A percentile compares a stretch with the other conserved stretches of the same genome.
Conservation (phyloP, 495 filamentous ascomycete genomes). For the Xylaria acuta region DNA sequence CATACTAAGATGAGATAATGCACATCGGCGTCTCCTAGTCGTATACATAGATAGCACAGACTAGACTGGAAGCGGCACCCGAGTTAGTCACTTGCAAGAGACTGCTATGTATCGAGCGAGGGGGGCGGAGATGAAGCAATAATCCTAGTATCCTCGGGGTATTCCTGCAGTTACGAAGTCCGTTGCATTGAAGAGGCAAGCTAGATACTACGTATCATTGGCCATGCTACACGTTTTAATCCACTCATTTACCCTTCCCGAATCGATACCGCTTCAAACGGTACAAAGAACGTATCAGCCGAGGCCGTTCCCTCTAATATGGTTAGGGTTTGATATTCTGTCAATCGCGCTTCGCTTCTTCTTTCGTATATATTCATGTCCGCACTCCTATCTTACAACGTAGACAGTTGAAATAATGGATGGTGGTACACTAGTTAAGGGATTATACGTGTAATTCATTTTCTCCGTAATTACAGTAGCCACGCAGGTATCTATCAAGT, state of each 20-base stretch:
- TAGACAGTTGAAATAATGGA: background rate
- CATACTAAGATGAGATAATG: constrained; percentile 22
- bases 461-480: background rate
- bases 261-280: background rate
- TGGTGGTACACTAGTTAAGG: background rate
- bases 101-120: background rate
- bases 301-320: background rate
- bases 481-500: background rate
- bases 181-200: background rate
- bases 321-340: background rate
- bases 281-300: background rate
- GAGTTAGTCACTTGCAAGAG: background rate
- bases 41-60: constrained; percentile 17
- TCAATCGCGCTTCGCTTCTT: background rate
- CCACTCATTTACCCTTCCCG: background rate
- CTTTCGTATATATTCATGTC: background rate
- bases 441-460: background rate
- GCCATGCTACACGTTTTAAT: background rate
- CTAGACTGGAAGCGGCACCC: constrained; percentile 14
- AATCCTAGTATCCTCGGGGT: background rate
- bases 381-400: background rate
- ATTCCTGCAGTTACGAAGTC: background rate
- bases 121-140: constrained; percentile 13
- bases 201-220: background rate
- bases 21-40: constrained; percentile 20